Evolutionary conservation across 345 rosid species (phyloP).

Genomic region (Citrus hindsii): DNA sequence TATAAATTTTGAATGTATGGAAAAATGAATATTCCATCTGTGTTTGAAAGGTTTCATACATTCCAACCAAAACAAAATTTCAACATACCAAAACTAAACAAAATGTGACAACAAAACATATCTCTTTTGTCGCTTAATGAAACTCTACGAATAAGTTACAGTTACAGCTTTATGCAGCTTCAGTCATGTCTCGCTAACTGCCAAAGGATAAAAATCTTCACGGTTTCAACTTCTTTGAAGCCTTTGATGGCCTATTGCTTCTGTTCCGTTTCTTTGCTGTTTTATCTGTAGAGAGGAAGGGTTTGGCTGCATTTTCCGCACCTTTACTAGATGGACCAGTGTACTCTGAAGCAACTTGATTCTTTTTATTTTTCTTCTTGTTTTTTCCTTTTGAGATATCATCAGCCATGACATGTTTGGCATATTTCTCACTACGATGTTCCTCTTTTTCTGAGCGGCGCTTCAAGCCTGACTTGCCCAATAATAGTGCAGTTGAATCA

Average conservation of each 20-base stretch:
- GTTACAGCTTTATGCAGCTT: neutral
- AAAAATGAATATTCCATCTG: neutral
- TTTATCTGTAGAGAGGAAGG: constrained; percentile 43
- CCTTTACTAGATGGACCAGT: constrained; percentile 25
- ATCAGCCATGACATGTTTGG: constrained; percentile 22
- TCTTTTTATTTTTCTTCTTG: constrained; percentile 23
- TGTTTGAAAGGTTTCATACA: neutral
- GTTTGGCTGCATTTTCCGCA: constrained; percentile 27
- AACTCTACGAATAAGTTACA: neutral
- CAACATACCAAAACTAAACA: neutral
- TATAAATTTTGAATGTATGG: neutral
- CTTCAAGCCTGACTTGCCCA: constrained; percentile 21
- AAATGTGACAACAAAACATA: neutral
- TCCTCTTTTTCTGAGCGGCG: constrained; percentile 24
- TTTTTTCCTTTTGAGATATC: constrained; percentile 19
- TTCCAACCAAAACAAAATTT: constrained; percentile 1
- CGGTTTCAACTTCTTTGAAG: constrained; percentile 31
- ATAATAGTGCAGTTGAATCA: constrained; percentile 19
- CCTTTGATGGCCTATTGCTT: constrained; percentile 18
- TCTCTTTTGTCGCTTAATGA: neutral
- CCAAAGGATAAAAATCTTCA: constrained; percentile 14
- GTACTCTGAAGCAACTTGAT: constrained; percentile 13
- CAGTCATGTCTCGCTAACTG: constrained; percentile 7
- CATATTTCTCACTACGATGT: constrained; percentile 9
- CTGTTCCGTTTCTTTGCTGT: constrained; percentile 40